Base-by-base conservation (phyloP, 305 asterid species). In the Fraxinus nigra region DNA sequence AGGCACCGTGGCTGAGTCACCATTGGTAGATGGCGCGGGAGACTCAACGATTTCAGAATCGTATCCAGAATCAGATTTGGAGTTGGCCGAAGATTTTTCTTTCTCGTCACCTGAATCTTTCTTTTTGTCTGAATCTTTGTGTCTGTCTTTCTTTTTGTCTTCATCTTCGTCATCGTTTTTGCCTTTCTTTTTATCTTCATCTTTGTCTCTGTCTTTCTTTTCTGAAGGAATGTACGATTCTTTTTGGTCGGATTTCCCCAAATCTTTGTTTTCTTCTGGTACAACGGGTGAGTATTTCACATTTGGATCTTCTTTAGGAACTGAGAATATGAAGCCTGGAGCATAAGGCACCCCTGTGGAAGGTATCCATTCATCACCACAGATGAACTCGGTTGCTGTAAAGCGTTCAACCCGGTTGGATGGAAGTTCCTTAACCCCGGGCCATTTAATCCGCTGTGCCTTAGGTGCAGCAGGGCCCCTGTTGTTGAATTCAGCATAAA, bases 401-500 rank as follows among this genome's bases (percentile, higher is more conserved):
- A 80, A 90, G 13, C 75, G n/a, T 32, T 37, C 83, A 4, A 88
- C 91, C 43, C 69, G 82, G 37, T 69, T n/a, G 14, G 79, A 9
- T 1, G 88, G 54, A 72, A 90, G 82, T 28, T 76, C 69, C 85
- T 87, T 85, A 2, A 85, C 77, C 28, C 94, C 94, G 2, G 48
- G 73, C 87, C 88, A 85, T 22, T 51, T 72, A 5, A 88, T 89
- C 28, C 94, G 59, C 1, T 34, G 40, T 0, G 70, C 73, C 70
- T 80, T 61, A 16, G 82, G 72, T 0, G 94, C 72, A 11, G 90
- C 91, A 5, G 87, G 88, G 4, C 94, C 94, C 13, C 56, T 72
- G 59, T 91, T 91, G 11, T 83, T 63, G 28, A 83, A 85, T 85
- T 91, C 94, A 0, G 89, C 92, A 2, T 89, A 91, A 76, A 80